A percentile compares a stretch with the other conserved stretches of the same genome.
Conservation (phyloP, 805 yeast genomes). For the Wickerhamomyces tratensis region DNA sequence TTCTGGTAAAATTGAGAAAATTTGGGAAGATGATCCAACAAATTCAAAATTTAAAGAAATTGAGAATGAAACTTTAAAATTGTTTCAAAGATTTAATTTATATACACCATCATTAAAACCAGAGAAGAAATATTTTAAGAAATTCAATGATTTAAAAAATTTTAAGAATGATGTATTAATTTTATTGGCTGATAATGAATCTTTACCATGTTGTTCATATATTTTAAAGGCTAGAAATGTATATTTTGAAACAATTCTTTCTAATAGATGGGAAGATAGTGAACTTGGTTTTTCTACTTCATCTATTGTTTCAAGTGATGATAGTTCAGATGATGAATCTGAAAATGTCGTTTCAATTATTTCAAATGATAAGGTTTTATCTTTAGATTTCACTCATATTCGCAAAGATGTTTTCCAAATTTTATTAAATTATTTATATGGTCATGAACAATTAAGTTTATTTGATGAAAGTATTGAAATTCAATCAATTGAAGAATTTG, state of each 20-base stretch:
- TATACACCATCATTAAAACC: constrained; percentile 9
- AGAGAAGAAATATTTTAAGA: background rate
- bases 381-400: constrained; percentile 35
- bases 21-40: constrained; percentile 32
- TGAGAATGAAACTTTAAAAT: constrained; percentile 3
- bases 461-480: constrained; percentile 20
- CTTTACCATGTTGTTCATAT: constrained; percentile 33
- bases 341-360: too few species aligned
- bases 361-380: background rate
- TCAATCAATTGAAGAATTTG: constrained; percentile 29
- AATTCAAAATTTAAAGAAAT: constrained; percentile 1
- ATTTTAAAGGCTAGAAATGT: constrained; percentile 49
- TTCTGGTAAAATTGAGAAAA: constrained; percentile 32
- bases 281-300: background rate
- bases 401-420: constrained; percentile 32
- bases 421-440: constrained; percentile 48
- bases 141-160: constrained; percentile 3
- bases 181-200: constrained; percentile 34
- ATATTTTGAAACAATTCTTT: constrained; percentile 51
- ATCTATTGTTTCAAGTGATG: too few species aligned
- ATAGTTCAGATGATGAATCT: background rate
- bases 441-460: constrained; percentile 32
- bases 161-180: constrained; percentile 32
- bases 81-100: constrained; percentile 6
- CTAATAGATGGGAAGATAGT: constrained; percentile 38